Evolutionary conservation across 805 yeast genomes (phyloP).

Genomic region (Myxozyma lipomycoides): DNA sequence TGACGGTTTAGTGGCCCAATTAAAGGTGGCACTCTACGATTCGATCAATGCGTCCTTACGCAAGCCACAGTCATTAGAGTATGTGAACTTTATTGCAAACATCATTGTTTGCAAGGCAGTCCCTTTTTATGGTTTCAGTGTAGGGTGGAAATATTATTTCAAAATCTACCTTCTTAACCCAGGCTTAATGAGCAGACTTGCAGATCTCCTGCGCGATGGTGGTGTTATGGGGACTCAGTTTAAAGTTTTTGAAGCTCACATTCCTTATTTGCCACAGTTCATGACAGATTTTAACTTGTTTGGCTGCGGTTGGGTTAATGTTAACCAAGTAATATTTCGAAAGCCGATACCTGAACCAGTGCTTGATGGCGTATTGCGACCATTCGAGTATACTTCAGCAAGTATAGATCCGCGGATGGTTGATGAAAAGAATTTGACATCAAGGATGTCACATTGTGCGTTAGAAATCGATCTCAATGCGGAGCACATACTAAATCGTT

Average conservation of each 20-base stretch:
- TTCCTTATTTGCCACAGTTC: conserved; percentile 74
- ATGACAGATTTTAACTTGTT: conserved; percentile 75
- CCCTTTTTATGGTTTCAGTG: conserved; percentile 80
- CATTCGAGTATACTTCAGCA: conserved; percentile 10
- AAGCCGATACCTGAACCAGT: conserved; percentile 18
- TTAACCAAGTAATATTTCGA: conserved; percentile 51
- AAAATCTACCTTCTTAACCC: conserved; percentile 70
- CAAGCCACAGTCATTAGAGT: conserved; percentile 6
- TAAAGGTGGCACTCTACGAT: background rate
- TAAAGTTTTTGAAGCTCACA: conserved; percentile 73
- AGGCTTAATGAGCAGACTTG: conserved; percentile 50
- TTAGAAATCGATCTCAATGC: conserved; percentile 71
- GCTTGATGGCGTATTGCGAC: background rate
- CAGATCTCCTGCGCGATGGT: conserved; percentile 49
- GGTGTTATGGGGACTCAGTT: conserved; percentile 39
- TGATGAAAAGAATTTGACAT: conserved; percentile 33
- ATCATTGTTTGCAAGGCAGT: conserved; percentile 58
- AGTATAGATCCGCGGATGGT: conserved; percentile 9
- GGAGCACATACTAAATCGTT: conserved; percentile 56
- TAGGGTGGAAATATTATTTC: conserved; percentile 59
- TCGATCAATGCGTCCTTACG: background rate
- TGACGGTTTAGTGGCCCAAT: background rate
- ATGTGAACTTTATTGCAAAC: conserved; percentile 37
- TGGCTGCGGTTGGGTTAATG: conserved; percentile 75
- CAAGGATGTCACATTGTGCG: conserved; percentile 58